These are phyloP conservation scores for Leishmania lainsoni DNA, from an alignment of 208 protist genomes.

Conservation along the genomic window DNA sequence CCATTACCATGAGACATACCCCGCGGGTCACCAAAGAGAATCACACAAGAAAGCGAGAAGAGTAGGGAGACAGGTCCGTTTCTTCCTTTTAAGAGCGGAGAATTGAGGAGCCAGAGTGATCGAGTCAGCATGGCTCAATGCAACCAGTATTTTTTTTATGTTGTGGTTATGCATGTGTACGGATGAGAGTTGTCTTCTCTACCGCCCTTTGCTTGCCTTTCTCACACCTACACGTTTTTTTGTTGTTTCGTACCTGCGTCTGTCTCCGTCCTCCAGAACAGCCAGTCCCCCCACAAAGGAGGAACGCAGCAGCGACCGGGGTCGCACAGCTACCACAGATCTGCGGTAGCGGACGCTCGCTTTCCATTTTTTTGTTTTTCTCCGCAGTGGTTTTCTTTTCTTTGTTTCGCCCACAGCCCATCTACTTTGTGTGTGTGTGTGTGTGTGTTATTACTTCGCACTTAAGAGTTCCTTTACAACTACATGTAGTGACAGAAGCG, in stretches of 20 bases:
- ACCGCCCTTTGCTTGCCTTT: background rate
- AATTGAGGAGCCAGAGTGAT: background rate
- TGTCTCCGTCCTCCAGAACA: constrained; percentile 12
- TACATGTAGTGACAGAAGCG: background rate
- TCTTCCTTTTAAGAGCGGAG: background rate
- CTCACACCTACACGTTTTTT: background rate
- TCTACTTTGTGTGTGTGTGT: background rate
- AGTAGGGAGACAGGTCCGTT: background rate
- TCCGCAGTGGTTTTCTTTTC: background rate
- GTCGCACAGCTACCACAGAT: background rate
- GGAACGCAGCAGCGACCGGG: background rate
- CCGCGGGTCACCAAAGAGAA: background rate
- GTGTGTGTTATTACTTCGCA: background rate
- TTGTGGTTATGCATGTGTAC: background rate
- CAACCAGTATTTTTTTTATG: background rate
- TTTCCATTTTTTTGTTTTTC: background rate
- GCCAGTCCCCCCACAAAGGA: background rate
- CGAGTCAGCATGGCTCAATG: background rate
- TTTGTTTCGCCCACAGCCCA: no score
- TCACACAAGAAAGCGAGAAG: background rate
- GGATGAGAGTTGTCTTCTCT: background rate
- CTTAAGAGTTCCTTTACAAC: background rate
- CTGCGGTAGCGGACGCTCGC: background rate
- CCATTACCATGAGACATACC: background rate
- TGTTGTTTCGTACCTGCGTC: background rate